Base-by-base conservation (phyloP, 805 yeast genomes). In the Wickerhamomyces chaumierensis region DNA sequence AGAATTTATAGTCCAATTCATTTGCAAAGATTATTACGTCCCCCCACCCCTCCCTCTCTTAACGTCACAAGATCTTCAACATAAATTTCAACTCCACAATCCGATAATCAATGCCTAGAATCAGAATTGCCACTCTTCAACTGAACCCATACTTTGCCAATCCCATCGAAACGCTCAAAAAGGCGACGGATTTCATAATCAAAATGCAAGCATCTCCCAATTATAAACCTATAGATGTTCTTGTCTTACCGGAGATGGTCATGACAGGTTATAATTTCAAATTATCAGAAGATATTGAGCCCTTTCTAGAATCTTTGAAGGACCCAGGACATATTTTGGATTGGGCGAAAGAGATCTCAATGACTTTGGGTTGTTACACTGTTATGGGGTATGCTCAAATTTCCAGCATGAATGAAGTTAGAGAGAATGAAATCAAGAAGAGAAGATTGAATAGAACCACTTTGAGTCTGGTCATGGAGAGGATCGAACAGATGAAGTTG, bases 341-440 rank as follows among this genome's bases (percentile, higher is more conserved):
- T 9, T 70, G 86, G 61, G 95, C 87, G 0, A 56, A 57, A 33
- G 61, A 63, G 27, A 63, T 75, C 1, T 74, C 88, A 2, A 45
- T 50, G 35, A 57, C 52, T 34, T 70, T 64, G 45, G 50, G 62
- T 3, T 82, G 94, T 51, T 75, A 75, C 49, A 81, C 92, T 0
- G 64, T 87, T 4, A 61, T 85, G 9, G 96, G 96, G 14, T 85
- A 82, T 54, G 96, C 96, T 0, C 95, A 88, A 58, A 31, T 21
- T 31, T 32, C 38, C 18, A 18, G 18, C 7, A 35, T 35, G 6
- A 43, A 36, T 5, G 42, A 44, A 35, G 23, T 9, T 21, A 9
- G n/a, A n/a, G n/a, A n/a, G n/a, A n/a, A n/a, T n/a, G n/a, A n/a
- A n/a, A n/a, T n/a, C n/a, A n/a, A n/a, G n/a, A n/a, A n/a, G n/a